Evolutionary conservation across 495 filamentous ascomycete genomes (phyloP).

Genomic region (Trichoderma gamsii): DNA sequence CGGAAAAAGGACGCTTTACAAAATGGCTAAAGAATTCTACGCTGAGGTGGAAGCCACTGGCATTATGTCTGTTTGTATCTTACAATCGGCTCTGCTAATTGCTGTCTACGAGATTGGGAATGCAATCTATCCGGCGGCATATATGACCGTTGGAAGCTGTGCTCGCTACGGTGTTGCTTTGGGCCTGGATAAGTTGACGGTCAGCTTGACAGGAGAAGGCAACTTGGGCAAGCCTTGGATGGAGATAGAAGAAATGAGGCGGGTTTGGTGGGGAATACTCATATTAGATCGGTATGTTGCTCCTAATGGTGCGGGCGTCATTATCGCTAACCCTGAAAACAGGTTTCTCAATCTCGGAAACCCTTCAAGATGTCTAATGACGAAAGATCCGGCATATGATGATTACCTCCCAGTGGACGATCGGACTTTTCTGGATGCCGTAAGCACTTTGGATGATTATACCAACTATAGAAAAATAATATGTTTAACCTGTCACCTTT

Average conservation of each 20-base stretch:
- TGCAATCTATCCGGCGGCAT: neutral
- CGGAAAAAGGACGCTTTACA: neutral
- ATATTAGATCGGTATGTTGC: neutral
- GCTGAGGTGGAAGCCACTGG: neutral
- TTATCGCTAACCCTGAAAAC: neutral
- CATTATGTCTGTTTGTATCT: neutral
- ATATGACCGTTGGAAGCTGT: neutral
- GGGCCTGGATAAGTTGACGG: neutral
- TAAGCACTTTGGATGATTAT: neutral
- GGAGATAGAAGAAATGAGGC: neutral
- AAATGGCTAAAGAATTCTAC: neutral
- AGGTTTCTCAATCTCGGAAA: neutral
- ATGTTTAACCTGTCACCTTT: neutral
- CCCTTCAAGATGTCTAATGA: neutral
- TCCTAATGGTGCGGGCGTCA: neutral
- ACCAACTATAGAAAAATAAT: neutral
- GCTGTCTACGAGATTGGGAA: neutral
- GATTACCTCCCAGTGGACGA: neutral
- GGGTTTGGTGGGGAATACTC: neutral
- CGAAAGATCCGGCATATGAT: neutral
- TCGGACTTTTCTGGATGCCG: neutral
- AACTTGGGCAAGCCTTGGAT: constrained; percentile 1
- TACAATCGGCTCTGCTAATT: neutral
- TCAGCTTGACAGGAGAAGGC: neutral
- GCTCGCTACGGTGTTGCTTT: neutral